Conservation (phyloP, 2,329 filamentous ascomycete species). For the Escovopsis sp. region DNA sequence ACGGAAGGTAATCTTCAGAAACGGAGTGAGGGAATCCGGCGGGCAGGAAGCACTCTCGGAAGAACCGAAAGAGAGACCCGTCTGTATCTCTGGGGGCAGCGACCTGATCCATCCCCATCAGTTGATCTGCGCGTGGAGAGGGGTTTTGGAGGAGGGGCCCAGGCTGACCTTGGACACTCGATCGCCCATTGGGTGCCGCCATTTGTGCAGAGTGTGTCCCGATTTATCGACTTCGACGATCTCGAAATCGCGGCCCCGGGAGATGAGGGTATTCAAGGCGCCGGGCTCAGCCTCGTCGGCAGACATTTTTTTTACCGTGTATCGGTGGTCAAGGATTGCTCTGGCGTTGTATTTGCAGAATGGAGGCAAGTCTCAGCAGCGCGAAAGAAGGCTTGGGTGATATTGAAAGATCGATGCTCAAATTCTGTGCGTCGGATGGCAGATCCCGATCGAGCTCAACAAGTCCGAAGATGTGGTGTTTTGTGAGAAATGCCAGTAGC, state of each 20-base stretch:
- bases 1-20: conserved; percentile 69
- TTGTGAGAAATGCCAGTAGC: no score
- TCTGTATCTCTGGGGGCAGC: conserved; percentile 8
- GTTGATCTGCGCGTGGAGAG: not conserved
- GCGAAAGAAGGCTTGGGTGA: no score
- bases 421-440: no score
- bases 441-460: no score
- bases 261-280: conserved; percentile 11
- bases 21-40: conserved; percentile 82
- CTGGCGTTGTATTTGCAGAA: no score
- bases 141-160: no score
- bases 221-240: conserved; percentile 24
- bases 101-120: conserved; percentile 4
- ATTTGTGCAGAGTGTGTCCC: conserved; percentile 20
- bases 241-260: conserved; percentile 14
- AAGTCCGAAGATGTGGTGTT: no score
- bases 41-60: conserved; percentile 50
- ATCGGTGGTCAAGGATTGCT: no score
- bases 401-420: no score
- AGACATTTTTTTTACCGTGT: not conserved
- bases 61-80: conserved; percentile 13
- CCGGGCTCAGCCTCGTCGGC: not conserved
- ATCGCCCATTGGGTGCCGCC: conserved; percentile 17
- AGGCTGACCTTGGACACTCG: not conserved
- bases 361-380: no score